Percentiles rank a stretch among this genome's conserved stretches.
phyloP scores from a whole-genome alignment of 805 yeast genomes.

The Cyberlindnera maclurae region DNA sequence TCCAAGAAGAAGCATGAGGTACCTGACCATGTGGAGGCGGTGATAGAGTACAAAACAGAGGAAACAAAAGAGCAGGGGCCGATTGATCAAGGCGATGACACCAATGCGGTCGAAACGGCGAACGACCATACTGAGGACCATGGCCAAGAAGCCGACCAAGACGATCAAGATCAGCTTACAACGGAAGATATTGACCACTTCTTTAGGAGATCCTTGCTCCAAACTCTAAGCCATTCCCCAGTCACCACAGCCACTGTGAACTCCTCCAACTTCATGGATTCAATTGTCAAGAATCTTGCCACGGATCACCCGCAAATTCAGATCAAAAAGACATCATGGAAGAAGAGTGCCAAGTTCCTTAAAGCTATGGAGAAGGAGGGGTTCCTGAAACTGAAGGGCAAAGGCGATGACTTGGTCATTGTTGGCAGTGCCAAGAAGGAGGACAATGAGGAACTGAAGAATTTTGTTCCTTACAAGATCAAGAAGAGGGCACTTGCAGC shows the following conservation, averaged over 20 bases:
- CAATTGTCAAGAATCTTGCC: constrained; percentile 69
- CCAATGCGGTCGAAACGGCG: constrained; percentile 2
- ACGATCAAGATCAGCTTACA: constrained; percentile 28
- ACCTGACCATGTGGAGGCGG: constrained; percentile 33
- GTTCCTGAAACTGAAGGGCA: constrained; percentile 67
- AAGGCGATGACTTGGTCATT: constrained; percentile 72
- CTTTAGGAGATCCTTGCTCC: constrained; percentile 62
- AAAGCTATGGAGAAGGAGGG: constrained; percentile 80
- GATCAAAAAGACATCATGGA: constrained; percentile 82
- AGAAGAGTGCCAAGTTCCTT: constrained; percentile 76
- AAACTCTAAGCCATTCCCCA: constrained; percentile 49
- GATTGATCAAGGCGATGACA: no score
- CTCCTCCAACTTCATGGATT: constrained; percentile 68
- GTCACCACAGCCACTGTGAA: constrained; percentile 47
- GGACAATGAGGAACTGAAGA: constrained; percentile 40
- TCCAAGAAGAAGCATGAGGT: constrained; percentile 38
- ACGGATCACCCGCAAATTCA: constrained; percentile 49
- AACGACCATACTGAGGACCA: no score
- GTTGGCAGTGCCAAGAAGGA: constrained; percentile 39
- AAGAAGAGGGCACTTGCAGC: constrained; percentile 17
- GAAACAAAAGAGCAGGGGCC: constrained; percentile 1
- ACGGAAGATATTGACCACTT: constrained; percentile 68
- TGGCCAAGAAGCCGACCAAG: constrained; percentile 5
- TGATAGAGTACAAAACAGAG: constrained; percentile 15
- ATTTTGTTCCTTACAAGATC: constrained; percentile 58